phyloP scores from a whole-genome alignment of 345 rosid genomes.

The Eucalyptus viminalis region DNA sequence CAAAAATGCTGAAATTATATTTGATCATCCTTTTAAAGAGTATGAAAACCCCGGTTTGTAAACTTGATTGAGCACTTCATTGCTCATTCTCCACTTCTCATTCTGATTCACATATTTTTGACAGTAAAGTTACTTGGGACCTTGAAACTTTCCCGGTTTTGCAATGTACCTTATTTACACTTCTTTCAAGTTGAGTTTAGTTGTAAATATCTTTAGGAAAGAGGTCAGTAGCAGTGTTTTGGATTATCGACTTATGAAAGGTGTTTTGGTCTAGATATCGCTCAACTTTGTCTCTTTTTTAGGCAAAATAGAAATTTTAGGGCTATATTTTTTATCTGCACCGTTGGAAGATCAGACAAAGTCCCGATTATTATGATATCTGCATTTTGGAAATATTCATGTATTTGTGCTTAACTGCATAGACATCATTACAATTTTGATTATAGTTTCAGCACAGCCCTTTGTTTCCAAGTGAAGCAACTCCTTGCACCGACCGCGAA shows the following conservation, averaged over 20 bases:
- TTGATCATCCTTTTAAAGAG: background rate
- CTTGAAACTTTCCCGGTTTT: background rate
- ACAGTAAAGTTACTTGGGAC: background rate
- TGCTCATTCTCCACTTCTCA: background rate
- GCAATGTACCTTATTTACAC: background rate
- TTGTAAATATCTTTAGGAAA: background rate
- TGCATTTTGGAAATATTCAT: background rate
- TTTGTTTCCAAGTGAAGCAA: background rate
- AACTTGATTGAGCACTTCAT: background rate
- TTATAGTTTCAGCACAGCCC: background rate
- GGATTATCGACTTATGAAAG: background rate
- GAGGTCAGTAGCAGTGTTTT: background rate
- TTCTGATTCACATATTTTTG: background rate
- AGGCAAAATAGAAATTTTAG: background rate
- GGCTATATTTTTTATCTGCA: background rate
- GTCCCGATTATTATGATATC: background rate
- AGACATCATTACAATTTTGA: background rate
- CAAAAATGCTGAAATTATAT: background rate
- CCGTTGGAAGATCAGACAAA: background rate
- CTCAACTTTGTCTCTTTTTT: background rate
- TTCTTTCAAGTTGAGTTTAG: background rate
- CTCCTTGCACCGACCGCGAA: background rate
- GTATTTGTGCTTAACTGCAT: background rate
- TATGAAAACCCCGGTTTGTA: background rate
- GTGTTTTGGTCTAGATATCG: background rate